Evolutionary conservation across 805 yeast species (phyloP).

Genomic region (Priceomyces castillae): DNA sequence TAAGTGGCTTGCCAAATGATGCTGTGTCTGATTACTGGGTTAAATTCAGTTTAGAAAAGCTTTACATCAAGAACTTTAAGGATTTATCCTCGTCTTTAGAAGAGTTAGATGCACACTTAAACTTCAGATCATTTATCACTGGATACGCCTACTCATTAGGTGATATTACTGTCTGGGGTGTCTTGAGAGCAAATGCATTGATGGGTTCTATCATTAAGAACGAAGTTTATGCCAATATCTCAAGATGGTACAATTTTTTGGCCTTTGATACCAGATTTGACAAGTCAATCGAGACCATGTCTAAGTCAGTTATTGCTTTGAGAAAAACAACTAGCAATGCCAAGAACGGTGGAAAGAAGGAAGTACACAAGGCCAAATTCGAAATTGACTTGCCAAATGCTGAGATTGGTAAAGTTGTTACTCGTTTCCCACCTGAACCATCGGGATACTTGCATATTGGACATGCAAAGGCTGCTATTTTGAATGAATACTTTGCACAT

Average conservation of each 20-base stretch:
- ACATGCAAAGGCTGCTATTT: conserved; percentile 96
- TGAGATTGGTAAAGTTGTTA: conserved; percentile 89
- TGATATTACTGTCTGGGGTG: conserved; percentile 92
- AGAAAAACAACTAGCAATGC: conserved; percentile 61
- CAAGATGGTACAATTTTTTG: conserved; percentile 88
- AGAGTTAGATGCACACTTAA: conserved; percentile 75
- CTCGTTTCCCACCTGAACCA: conserved; percentile 99
- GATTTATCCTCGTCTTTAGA: conserved; percentile 75
- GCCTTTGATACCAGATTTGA: conserved; percentile 69
- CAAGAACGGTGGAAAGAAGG: conserved; percentile 63
- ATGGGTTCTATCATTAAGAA: conserved; percentile 88
- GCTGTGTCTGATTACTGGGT: conserved; percentile 59
- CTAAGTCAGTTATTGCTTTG: conserved; percentile 68
- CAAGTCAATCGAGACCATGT: conserved; percentile 61
- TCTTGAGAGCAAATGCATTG: conserved; percentile 86
- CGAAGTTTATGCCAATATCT: conserved; percentile 77
- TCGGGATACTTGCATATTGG: conserved; percentile 99
- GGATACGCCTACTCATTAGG: conserved; percentile 71
- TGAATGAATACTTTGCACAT: conserved; percentile 95
- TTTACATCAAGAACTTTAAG: conserved; percentile 84
- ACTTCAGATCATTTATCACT: conserved; percentile 74
- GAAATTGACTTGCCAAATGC: conserved; percentile 94
- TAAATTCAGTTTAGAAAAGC: conserved; percentile 61
- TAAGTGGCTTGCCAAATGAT: conserved; percentile 43
- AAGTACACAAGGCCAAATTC: conserved; percentile 88